Conservation (phyloP, 495 filamentous ascomycete genomes). For the Daldinia decipiens region DNA sequence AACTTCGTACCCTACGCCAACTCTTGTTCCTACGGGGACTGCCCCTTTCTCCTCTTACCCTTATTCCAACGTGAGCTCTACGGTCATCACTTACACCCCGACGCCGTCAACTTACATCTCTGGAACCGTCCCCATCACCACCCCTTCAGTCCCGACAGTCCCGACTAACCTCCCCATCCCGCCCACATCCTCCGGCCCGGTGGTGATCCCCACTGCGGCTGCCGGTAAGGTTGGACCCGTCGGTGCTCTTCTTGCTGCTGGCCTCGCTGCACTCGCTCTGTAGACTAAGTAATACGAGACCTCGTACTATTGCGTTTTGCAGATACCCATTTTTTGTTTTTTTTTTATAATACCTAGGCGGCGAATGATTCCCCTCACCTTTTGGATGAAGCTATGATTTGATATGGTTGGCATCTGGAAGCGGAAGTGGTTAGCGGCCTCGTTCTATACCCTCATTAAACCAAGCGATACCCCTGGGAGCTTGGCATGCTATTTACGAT, state of each 20-base stretch:
- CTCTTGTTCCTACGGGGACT: constrained; percentile 27
- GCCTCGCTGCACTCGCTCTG: constrained; percentile 47
- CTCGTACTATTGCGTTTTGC: constrained; percentile 34
- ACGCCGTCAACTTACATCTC: constrained; percentile 37
- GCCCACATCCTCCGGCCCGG: constrained; percentile 30
- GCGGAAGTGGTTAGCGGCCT: constrained; percentile 22
- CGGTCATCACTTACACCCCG: constrained; percentile 38
- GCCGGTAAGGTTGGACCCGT: constrained; percentile 46
- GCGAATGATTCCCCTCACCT: constrained; percentile 23
- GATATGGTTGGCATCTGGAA: constrained; percentile 31
- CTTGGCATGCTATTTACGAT: constrained; percentile 33
- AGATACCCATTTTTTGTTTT: constrained; percentile 37
- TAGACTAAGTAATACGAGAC: constrained; percentile 36
- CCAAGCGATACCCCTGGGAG: constrained; percentile 23
- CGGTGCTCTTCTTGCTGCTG: constrained; percentile 48
- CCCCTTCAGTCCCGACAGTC: constrained; percentile 19
- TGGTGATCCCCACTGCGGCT: constrained; percentile 44
- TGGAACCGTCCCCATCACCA: constrained; percentile 36
- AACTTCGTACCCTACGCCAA: constrained; percentile 22
- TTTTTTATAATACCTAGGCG: constrained; percentile 18
- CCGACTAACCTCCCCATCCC: constrained; percentile 36
- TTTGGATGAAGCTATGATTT: constrained; percentile 17
- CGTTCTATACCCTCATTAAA: constrained; percentile 45
- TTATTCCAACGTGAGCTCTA: constrained; percentile 35
- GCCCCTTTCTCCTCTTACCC: constrained; percentile 8